phyloP scores from a whole-genome alignment of 2,329 filamentous ascomycete species.

The Aspergillus costaricaensis region DNA sequence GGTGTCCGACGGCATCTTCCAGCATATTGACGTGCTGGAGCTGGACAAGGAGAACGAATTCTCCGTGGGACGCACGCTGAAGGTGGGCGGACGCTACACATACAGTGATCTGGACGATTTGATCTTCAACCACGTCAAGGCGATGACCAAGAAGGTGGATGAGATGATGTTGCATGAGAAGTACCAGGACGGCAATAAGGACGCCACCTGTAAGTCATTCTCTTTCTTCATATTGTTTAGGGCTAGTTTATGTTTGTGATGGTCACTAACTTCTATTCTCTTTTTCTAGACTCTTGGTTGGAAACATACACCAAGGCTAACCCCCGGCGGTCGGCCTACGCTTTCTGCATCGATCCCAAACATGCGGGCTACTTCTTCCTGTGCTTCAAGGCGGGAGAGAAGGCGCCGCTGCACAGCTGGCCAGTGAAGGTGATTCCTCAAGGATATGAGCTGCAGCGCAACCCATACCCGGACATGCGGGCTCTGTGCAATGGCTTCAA shows the following conservation, averaged over 20 bases:
- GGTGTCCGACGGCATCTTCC: constrained; percentile 91
- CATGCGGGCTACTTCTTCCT: constrained; percentile 93
- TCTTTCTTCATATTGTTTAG: neutral
- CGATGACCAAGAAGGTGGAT: constrained; percentile 96
- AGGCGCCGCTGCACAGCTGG: constrained; percentile 73
- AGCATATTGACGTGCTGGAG: constrained; percentile 96
- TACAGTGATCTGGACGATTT: constrained; percentile 97
- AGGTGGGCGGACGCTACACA: constrained; percentile 82
- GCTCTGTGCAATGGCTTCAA: constrained; percentile 98
- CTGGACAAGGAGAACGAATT: constrained; percentile 97
- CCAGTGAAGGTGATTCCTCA: constrained; percentile 88
- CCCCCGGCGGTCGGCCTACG: constrained; percentile 87
- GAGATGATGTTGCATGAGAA: constrained; percentile 95
- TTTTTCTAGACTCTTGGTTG: constrained; percentile 78
- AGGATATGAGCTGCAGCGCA: constrained; percentile 86
- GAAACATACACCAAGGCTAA: constrained; percentile 96
- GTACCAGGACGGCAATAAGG: constrained; percentile 78
- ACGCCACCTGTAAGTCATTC: constrained; percentile 74
- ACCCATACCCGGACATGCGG: constrained; percentile 90
- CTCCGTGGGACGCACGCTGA: constrained; percentile 81
- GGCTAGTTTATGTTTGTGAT: neutral
- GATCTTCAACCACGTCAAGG: constrained; percentile 95
- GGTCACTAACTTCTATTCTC: neutral
- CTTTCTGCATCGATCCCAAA: constrained; percentile 91
- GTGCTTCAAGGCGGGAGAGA: constrained; percentile 89